Conservation (phyloP, 2,329 filamentous ascomycete genomes). For the Pyricularia sp. region DNA sequence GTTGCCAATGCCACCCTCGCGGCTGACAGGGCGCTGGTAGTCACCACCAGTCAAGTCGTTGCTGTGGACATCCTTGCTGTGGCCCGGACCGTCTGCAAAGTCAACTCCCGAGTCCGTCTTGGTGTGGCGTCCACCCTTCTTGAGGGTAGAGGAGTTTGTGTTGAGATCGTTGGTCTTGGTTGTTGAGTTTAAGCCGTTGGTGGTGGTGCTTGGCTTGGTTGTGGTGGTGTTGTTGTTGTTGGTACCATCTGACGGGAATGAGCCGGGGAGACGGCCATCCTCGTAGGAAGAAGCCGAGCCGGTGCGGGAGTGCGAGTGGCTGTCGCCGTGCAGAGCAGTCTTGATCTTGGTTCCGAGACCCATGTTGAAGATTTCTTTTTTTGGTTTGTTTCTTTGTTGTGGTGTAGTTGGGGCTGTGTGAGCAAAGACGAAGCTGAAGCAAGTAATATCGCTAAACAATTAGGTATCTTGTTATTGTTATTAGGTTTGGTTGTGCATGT, state of each 20-base stretch:
- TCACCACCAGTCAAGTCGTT: background rate
- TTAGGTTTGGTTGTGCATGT: background rate
- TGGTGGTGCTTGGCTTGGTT: background rate
- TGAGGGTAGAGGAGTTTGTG: background rate
- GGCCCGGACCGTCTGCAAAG: background rate
- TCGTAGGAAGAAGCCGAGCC: background rate
- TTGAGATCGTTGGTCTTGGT: background rate
- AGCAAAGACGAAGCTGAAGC: background rate
- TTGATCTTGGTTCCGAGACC: conserved; percentile 4
- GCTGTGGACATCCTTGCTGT: background rate
- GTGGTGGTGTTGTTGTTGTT: background rate
- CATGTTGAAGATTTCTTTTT: background rate
- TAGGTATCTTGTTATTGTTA: background rate
- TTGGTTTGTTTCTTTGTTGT: background rate
- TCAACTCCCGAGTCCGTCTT: conserved; percentile 1
- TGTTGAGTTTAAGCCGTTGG: background rate
- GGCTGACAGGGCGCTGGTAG: background rate
- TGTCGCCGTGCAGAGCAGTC: conserved; percentile 9
- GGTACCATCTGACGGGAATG: background rate
- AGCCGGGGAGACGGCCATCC: background rate
- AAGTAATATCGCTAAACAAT: background rate
- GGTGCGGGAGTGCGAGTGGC: background rate
- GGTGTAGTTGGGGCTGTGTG: background rate
- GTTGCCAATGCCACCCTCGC: background rate
- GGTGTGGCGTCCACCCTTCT: background rate